These are phyloP conservation scores for Alternaria triticimaculans DNA, from an alignment of 2,329 filamentous ascomycete species.

Conservation along the genomic window DNA sequence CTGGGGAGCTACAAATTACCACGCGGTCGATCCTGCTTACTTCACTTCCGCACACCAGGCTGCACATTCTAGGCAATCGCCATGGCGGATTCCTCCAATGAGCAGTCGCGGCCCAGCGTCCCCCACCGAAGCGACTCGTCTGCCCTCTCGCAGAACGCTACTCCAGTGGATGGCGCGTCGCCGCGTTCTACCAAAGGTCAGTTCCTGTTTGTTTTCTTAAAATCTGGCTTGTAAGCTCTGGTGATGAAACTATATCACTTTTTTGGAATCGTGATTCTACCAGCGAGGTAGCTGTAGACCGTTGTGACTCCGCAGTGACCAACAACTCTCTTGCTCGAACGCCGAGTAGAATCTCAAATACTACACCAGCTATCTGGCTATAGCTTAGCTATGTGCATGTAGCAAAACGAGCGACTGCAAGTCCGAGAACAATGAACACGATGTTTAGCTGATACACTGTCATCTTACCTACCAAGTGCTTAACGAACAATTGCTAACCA, in stretches of 20 bases:
- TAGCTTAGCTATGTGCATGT: neutral
- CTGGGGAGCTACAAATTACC: neutral
- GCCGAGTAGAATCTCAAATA: neutral
- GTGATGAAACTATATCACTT: neutral
- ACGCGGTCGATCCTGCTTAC: conserved; percentile 10
- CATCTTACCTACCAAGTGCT: neutral
- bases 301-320: neutral
- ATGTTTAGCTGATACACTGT: neutral
- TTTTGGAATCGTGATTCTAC: neutral
- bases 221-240: neutral
- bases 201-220: conserved; percentile 11
- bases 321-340: neutral
- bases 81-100: conserved; percentile 40
- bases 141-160: conserved; percentile 19
- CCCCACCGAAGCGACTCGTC: conserved; percentile 27
- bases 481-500: conserved; percentile 30
- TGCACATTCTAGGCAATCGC: conserved; percentile 1
- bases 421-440: neutral
- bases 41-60: neutral
- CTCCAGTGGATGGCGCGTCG: conserved; percentile 35
- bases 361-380: neutral
- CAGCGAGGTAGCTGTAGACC: neutral
- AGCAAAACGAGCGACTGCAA: neutral
- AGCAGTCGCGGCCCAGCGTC: conserved; percentile 26
- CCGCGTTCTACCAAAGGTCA: conserved; percentile 45